Conservation (phyloP, 208 protist species). For the Angomonas ambiguus region DNA sequence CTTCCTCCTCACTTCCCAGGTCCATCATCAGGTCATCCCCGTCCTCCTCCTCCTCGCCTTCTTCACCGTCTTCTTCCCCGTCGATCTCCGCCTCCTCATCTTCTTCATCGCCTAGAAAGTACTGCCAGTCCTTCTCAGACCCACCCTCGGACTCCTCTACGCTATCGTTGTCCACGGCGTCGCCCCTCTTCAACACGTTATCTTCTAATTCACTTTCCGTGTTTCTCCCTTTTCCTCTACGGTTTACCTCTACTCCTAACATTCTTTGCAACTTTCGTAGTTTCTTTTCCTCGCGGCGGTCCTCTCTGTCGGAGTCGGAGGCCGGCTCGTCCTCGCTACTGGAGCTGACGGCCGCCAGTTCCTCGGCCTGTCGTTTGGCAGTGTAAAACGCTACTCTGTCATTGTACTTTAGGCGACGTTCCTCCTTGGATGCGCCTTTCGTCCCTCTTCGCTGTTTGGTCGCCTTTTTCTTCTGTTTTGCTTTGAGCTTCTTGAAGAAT, state of each 20-base stretch:
- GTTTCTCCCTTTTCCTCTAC: background rate
- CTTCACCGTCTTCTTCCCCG: background rate
- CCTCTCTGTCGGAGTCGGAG: constrained; percentile 57
- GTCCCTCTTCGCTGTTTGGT: constrained; percentile 56
- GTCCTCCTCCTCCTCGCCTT: constrained; percentile 22
- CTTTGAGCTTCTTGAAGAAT: constrained; percentile 81
- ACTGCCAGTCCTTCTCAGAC: background rate
- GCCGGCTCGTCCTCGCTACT: constrained; percentile 55
- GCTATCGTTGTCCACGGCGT: background rate
- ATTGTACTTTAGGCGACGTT: constrained; percentile 59
- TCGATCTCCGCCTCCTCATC: background rate
- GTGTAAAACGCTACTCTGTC: constrained; percentile 70
- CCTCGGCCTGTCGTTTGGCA: constrained; percentile 66
- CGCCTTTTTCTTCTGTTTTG: constrained; percentile 54
- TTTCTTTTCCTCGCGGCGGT: constrained; percentile 23
- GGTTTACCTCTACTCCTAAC: constrained; percentile 21
- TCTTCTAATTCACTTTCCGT: background rate
- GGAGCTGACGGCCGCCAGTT: constrained; percentile 72
- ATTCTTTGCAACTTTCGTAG: constrained; percentile 34
- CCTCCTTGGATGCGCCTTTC: constrained; percentile 77
- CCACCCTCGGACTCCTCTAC: background rate
- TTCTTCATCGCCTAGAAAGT: background rate
- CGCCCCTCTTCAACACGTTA: background rate
- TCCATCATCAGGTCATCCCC: constrained; percentile 28
- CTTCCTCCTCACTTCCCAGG: constrained; percentile 35